Conservation (phyloP, 768 basidiomycete genomes). For the Suillus cothurnatus region DNA sequence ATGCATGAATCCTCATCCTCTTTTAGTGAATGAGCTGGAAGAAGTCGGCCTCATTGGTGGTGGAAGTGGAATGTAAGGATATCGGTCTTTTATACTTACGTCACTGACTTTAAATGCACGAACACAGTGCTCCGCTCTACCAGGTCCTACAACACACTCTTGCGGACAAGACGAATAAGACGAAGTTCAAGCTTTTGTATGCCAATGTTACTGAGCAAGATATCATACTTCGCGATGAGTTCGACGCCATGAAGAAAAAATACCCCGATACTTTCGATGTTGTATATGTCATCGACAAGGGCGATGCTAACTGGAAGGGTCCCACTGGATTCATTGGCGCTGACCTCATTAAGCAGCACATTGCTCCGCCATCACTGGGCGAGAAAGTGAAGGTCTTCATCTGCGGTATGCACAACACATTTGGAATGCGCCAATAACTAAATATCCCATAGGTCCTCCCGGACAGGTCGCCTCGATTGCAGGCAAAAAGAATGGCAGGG, state of each 20-base stretch:
- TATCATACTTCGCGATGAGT: slow-evolving; percentile 81
- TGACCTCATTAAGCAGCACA: slow-evolving; percentile 73
- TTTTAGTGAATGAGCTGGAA: slow-evolving; percentile 81
- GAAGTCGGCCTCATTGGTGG: slow-evolving; percentile 90
- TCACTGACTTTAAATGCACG: not conserved
- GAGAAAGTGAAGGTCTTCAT: slow-evolving; percentile 89
- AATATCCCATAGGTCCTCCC: slow-evolving; percentile 59
- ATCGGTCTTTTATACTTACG: not conserved
- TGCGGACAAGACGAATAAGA: slow-evolving; percentile 77
- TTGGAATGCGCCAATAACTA: slow-evolving; percentile 3
- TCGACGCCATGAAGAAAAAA: slow-evolving; percentile 69
- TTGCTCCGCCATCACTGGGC: slow-evolving; percentile 60
- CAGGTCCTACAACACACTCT: slow-evolving; percentile 79
- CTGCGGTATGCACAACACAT: slow-evolving; percentile 62
- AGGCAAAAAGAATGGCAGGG: slow-evolving; percentile 86
- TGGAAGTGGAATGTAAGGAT: slow-evolving; percentile 83
- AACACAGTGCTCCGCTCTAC: slow-evolving; percentile 74
- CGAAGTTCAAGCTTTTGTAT: slow-evolving; percentile 92
- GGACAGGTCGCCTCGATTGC: slow-evolving; percentile 86
- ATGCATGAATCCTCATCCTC: slow-evolving; percentile 7
- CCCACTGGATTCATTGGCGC: slow-evolving; percentile 73
- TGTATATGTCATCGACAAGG: slow-evolving; percentile 86
- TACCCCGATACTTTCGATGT: slow-evolving; percentile 75
- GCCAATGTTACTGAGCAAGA: slow-evolving; percentile 89
- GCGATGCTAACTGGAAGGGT: slow-evolving; percentile 58